Base-by-base conservation (phyloP, 495 filamentous ascomycete genomes). In the Penicillium simplicissimum region DNA sequence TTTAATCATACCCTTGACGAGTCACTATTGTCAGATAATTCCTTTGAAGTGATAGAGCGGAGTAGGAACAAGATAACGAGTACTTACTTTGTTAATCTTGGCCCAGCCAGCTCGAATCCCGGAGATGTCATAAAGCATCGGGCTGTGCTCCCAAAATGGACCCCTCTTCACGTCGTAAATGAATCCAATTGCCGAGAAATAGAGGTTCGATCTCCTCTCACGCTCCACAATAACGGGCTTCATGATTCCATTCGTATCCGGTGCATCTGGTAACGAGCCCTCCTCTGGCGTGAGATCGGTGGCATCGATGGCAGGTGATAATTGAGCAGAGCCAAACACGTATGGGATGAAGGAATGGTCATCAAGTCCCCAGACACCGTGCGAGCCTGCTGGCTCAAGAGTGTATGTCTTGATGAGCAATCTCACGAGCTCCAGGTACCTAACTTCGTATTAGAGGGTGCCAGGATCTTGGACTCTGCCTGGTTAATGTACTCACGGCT, bases 311-410 rank as follows among this genome's bases (percentile, higher is more conserved):
- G 94, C 84, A 1, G 90, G 89, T 9, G 86, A 89, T 23, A 92
- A 78, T 75, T 99, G 95, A 31, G 90, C 87, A 38, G 94, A 89
- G 31, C 95, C 96, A 67, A 98, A 93, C 4, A 98, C 86, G 71
- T 98, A 99, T 0, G 96, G 96, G 13, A 97, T 79, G 78, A 98
- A 99, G 64, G 96, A 94, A 81, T 98, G 96, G 73, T 99, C 95
- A 68, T 99, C 95, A 19, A 99, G 81, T 5, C 95, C 95, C 95
- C 95, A 98, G 33, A 98, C 95, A 17, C 93, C 93, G 71, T 97
- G 93, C 42, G 92, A 96, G 17, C 93, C 94, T 0, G 95, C 95
- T 7, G 95, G 95, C 67, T 98, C 95, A 48, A 98, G 87, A 52
- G 95, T 97, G 76, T 98, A 98, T 23, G 89, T 90, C 52, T 84